Evolutionary conservation across 345 rosid genomes (phyloP).

Genomic region (Gossypium turneri): DNA sequence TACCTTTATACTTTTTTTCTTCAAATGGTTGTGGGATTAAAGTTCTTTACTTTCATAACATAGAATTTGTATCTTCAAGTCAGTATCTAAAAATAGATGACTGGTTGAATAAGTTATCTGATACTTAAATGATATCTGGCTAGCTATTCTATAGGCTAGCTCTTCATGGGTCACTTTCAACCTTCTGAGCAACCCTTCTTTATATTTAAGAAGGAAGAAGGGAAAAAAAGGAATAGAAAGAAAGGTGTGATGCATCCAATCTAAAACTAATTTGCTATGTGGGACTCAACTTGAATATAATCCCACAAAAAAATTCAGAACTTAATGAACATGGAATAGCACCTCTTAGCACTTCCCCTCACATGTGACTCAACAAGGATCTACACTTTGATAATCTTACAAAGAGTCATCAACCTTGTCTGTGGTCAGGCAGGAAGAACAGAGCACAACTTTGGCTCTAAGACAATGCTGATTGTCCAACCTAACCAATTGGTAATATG

Average conservation of each 20-base stretch:
- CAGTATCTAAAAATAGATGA: background rate
- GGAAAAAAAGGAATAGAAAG: background rate
- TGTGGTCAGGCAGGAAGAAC: background rate
- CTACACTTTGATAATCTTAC: background rate
- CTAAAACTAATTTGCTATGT: background rate
- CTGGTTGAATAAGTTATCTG: background rate
- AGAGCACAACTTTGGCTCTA: background rate
- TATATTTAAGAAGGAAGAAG: background rate
- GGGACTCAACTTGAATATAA: background rate
- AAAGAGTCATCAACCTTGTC: background rate
- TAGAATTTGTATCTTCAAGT: background rate
- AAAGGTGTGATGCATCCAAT: background rate
- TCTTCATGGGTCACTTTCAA: background rate
- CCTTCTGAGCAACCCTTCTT: background rate
- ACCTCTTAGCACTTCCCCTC: background rate
- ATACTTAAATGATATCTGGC: background rate
- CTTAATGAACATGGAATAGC: background rate
- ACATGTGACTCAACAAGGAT: background rate
- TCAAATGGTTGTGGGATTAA: background rate
- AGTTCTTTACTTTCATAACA: background rate
- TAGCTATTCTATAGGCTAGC: background rate
- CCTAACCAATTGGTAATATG: background rate
- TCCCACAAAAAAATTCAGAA: background rate
- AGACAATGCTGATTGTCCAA: background rate
- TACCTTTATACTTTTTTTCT: background rate